Conservation (phyloP, 495 filamentous ascomycete species). For the Halenospora varia region DNA sequence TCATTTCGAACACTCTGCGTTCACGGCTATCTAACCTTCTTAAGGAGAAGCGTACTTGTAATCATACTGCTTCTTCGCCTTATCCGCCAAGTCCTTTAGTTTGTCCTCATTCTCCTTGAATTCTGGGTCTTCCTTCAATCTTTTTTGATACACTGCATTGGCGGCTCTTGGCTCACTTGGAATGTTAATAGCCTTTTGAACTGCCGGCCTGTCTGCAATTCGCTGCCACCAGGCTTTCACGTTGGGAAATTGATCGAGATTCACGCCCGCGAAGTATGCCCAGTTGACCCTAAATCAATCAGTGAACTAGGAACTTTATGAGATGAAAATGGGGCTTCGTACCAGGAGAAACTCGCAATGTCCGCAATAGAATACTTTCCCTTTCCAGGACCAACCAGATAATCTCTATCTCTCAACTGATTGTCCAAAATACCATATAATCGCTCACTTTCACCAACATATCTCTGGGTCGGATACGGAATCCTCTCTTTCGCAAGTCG, state of each 20-base stretch:
- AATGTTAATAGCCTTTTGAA: slow-evolving; percentile 68
- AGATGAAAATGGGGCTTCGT: no score
- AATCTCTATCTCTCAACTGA: slow-evolving; percentile 56
- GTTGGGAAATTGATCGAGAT: slow-evolving; percentile 66
- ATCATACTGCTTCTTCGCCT: slow-evolving; percentile 32
- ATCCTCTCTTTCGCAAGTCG: slow-evolving; percentile 74
- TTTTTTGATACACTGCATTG: slow-evolving; percentile 27
- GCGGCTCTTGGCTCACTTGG: slow-evolving; percentile 34
- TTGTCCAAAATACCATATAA: slow-evolving; percentile 73
- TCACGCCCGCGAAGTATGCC: slow-evolving; percentile 56
- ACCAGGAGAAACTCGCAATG: slow-evolving; percentile 68
- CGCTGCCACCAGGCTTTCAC: slow-evolving; percentile 59
- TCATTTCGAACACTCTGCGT: no score
- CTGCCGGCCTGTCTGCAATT: slow-evolving; percentile 55
- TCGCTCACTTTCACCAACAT: slow-evolving; percentile 71
- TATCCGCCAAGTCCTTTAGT: slow-evolving; percentile 54
- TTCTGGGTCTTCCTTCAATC: slow-evolving; percentile 49
- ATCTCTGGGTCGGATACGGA: slow-evolving; percentile 72
- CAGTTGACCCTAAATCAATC: slow-evolving; percentile 20
- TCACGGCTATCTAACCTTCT: no score
- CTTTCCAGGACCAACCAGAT: slow-evolving; percentile 54
- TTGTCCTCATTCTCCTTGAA: slow-evolving; percentile 53
- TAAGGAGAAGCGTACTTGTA: slow-evolving; percentile 21
- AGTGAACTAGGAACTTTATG: no score
- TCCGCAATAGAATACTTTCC: slow-evolving; percentile 77